phyloP scores from a whole-genome alignment of 805 yeast genomes.

The Candida dendrica region DNA sequence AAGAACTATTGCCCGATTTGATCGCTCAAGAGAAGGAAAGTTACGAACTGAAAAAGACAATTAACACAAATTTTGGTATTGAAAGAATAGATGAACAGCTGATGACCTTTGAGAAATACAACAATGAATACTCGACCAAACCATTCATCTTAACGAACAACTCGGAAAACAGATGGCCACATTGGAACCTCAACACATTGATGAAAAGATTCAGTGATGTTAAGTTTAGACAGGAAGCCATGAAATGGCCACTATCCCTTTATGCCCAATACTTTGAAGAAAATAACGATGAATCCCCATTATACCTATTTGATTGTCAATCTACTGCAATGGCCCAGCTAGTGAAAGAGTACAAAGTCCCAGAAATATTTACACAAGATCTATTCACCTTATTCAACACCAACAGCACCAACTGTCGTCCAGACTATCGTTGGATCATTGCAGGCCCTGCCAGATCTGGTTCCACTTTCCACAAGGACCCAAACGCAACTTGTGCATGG shows the following conservation, averaged over 20 bases:
- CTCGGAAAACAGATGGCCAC: conserved; percentile 46
- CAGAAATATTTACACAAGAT: conserved; percentile 51
- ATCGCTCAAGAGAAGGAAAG: conserved; percentile 37
- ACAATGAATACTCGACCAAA: conserved; percentile 33
- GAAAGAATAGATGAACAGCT: conserved; percentile 41
- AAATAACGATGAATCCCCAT: conserved; percentile 77
- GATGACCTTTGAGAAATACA: conserved; percentile 40
- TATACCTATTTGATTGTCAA: conserved; percentile 79
- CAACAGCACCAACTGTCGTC: conserved; percentile 43
- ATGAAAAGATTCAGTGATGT: conserved; percentile 48
- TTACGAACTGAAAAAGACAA: conserved; percentile 14
- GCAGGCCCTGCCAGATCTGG: conserved; percentile 80
- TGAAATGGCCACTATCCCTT: conserved; percentile 63
- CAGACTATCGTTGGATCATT: conserved; percentile 90
- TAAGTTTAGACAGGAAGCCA: conserved; percentile 77
- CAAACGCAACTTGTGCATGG: conserved; percentile 89
- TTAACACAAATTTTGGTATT: conserved; percentile 30
- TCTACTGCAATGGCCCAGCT: conserved; percentile 58
- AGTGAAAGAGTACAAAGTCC: conserved; percentile 44
- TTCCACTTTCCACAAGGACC: conserved; percentile 89
- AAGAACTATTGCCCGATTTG: conserved; percentile 37
- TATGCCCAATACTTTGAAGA: conserved; percentile 53
- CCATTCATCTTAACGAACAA: conserved; percentile 56
- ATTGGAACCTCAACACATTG: conserved; percentile 50
- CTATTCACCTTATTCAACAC: conserved; percentile 46